Evolutionary conservation across 2,329 filamentous ascomycete genomes (phyloP).

Genomic region (Paraphoma chrysanthemicola): DNA sequence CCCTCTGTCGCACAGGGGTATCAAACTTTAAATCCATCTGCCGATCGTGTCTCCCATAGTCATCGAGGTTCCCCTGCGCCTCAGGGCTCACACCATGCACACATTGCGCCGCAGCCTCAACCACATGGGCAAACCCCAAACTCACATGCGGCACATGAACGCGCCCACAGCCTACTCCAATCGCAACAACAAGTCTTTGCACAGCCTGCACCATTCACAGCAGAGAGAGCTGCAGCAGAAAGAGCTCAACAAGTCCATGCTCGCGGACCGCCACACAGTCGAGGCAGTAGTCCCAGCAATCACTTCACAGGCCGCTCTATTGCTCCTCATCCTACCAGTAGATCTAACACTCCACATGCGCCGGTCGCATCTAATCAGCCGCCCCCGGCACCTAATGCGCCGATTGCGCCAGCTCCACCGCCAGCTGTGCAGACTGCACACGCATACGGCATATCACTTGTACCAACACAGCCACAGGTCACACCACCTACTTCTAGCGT

Average conservation of each 20-base stretch:
- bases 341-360: conserved; percentile 37
- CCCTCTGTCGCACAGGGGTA: conserved; percentile 11
- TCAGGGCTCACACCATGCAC: conserved; percentile 22
- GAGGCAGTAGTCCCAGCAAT: conserved; percentile 29
- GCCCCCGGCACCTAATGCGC: conserved; percentile 15
- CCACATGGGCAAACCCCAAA: conserved; percentile 13
- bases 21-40: conserved; percentile 18
- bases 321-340: conserved; percentile 33
- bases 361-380: conserved; percentile 27
- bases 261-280: conserved; percentile 17
- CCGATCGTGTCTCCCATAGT: conserved; percentile 16
- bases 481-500: conserved; percentile 12
- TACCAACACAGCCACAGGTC: conserved; percentile 14
- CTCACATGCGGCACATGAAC: conserved; percentile 11
- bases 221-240: conserved; percentile 20
- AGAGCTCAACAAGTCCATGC: conserved; percentile 23
- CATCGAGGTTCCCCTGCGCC: conserved; percentile 30
- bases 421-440: conserved; percentile 21
- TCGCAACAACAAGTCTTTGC: conserved; percentile 10
- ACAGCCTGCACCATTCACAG: conserved; percentile 20
- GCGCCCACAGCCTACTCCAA: conserved; percentile 10
- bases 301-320: conserved; percentile 30
- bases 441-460: conserved; percentile 26
- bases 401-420: conserved; percentile 7
- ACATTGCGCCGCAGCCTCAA: conserved; percentile 27